These are phyloP conservation scores for Omphalea diandra DNA, from an alignment of 441 rosid species.

Conservation along the genomic window DNA sequence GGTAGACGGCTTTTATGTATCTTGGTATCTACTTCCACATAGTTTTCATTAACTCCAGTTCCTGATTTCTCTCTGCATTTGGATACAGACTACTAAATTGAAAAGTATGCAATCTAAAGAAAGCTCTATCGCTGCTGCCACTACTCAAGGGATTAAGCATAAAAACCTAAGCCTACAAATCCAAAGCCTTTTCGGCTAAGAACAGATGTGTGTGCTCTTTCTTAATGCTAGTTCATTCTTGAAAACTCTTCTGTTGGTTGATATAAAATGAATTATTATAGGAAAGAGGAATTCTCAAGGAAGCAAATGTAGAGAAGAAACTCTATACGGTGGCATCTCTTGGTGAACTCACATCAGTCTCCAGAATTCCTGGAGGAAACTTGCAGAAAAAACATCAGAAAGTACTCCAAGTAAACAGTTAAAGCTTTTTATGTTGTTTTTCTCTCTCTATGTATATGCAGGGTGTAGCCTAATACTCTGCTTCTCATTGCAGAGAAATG, in stretches of 20 bases:
- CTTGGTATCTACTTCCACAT: neutral
- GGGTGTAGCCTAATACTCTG: conserved; percentile 16
- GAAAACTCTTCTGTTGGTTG: conserved; percentile 1
- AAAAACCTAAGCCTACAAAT: conserved; percentile 73
- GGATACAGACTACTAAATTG: conserved; percentile 39
- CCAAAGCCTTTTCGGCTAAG: conserved; percentile 93
- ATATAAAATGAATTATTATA: conserved; percentile 20
- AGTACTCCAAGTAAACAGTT: conserved; percentile 33
- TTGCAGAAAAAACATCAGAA: conserved; percentile 27
- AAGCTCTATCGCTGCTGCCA: conserved; percentile 23
- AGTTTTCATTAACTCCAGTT: conserved; percentile 2
- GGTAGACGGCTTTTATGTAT: conserved; percentile 28
- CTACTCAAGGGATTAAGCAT: conserved; percentile 38
- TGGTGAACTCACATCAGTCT: conserved; percentile 36
- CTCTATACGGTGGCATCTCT: conserved; percentile 29
- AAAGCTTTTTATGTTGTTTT: too few relatives aligned
- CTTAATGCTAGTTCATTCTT: neutral
- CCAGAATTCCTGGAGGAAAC: conserved; percentile 28
- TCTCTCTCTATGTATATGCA: too few relatives aligned
- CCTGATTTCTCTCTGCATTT: conserved; percentile 11
- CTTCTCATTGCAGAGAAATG: conserved; percentile 30
- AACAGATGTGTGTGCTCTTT: conserved; percentile 60
- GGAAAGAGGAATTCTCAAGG: conserved; percentile 78
- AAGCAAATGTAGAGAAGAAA: conserved; percentile 67
- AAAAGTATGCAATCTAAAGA: conserved; percentile 43